These are phyloP conservation scores for Colletotrichum graminicola DNA, from an alignment of 2,329 filamentous ascomycete species.

Conservation along the genomic window DNA sequence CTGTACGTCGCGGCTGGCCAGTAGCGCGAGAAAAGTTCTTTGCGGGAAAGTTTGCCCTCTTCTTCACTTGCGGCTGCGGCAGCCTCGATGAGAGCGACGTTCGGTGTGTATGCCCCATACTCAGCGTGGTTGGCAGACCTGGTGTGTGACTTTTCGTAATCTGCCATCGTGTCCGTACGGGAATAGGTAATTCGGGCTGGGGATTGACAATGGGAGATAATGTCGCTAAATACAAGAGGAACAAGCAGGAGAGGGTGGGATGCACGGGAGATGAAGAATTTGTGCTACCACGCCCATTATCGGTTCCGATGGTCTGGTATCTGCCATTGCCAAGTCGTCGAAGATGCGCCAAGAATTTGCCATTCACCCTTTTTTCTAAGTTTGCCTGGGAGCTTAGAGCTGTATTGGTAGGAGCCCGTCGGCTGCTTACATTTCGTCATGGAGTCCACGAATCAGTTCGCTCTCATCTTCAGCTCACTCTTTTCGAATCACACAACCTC, in stretches of 20 bases:
- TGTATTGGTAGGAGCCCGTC: neutral
- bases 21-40: slow-evolving; percentile 50
- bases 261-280: neutral
- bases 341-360: slow-evolving; percentile 23
- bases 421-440: slow-evolving; percentile 22
- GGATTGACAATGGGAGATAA: neutral
- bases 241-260: neutral
- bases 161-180: slow-evolving; percentile 8
- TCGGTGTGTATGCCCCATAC: slow-evolving; percentile 44
- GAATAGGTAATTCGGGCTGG: neutral
- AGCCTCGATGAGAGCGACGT: slow-evolving; percentile 51
- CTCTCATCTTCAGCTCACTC: neutral
- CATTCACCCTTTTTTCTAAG: slow-evolving; percentile 4
- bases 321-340: slow-evolving; percentile 17
- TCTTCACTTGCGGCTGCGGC: slow-evolving; percentile 49
- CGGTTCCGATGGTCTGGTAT: slow-evolving; percentile 24
- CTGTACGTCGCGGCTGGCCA: slow-evolving; percentile 48
- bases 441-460: slow-evolving; percentile 19
- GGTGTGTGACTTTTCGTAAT: slow-evolving; percentile 27
- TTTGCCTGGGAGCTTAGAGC: neutral
- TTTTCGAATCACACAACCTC: neutral
- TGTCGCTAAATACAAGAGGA: neutral
- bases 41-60: slow-evolving; percentile 47
- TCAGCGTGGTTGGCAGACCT: slow-evolving; percentile 44
- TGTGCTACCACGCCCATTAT: neutral